A percentile compares a stretch with the other conserved stretches of the same genome.
phyloP scores from a whole-genome alignment of 768 basidiomycete genomes.

The Galerina marginata region DNA sequence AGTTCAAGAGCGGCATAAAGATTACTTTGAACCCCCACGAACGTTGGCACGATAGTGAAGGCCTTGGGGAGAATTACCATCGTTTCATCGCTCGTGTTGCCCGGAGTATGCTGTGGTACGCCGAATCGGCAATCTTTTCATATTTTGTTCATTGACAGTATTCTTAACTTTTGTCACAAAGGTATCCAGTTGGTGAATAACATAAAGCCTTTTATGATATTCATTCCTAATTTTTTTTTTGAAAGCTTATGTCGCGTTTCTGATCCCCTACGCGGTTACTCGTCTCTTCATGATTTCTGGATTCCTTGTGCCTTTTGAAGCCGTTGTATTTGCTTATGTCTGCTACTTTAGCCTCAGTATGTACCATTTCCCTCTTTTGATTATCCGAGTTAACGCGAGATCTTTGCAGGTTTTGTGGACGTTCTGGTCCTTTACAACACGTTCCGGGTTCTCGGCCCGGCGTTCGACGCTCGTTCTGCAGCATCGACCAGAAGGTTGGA shows the following conservation, averaged over 20 bases:
- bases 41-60: conserved; percentile 43
- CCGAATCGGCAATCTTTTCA: conserved; percentile 4
- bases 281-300: conserved; percentile 46
- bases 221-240: conserved; percentile 12
- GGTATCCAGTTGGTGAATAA: conserved; percentile 64
- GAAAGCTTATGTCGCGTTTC: conserved; percentile 61
- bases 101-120: conserved; percentile 74
- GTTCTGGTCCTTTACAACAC: conserved; percentile 73
- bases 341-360: conserved; percentile 62
- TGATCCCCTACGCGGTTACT: conserved; percentile 63
- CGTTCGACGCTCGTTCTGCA: conserved; percentile 43
- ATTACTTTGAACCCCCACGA: conserved; percentile 53
- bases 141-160: not conserved
- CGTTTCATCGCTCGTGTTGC: conserved; percentile 67
- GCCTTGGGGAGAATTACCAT: conserved; percentile 54
- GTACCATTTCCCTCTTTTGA: conserved; percentile 20
- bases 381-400: conserved; percentile 9
- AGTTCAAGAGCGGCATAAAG: conserved; percentile 54
- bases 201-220: not conserved
- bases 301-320: conserved; percentile 48
- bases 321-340: conserved; percentile 53
- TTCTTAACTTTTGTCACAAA: conserved; percentile 27
- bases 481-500: conserved; percentile 35
- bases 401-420: conserved; percentile 60
- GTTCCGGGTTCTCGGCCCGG: conserved; percentile 62